Conservation (phyloP, 306 rosid genomes). For the Cicer pinnatifidum region DNA sequence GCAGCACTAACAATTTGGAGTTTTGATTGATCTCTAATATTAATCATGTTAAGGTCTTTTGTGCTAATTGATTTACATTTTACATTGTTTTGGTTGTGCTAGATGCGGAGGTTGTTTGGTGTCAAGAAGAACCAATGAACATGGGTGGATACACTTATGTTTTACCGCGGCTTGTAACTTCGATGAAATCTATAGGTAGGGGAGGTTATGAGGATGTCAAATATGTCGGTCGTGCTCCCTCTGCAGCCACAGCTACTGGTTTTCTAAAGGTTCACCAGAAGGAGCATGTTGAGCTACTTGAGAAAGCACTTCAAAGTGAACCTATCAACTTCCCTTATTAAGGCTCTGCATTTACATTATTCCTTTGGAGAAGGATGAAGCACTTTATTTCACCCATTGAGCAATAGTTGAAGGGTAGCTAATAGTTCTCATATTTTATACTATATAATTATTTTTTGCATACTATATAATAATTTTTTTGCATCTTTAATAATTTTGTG, state of each 20-base stretch:
- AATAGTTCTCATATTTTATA: neutral
- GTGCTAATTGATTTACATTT: neutral
- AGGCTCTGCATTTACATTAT: neutral
- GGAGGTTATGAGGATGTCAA: constrained; percentile 75
- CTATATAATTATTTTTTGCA: neutral
- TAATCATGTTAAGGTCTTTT: neutral
- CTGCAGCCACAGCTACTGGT: constrained; percentile 93
- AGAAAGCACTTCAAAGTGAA: constrained; percentile 75
- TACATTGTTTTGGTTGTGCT: constrained; percentile 39
- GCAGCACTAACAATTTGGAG: neutral
- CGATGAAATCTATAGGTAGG: constrained; percentile 74
- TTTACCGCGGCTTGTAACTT: constrained; percentile 69
- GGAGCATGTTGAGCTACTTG: constrained; percentile 80
- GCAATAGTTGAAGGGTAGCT: neutral
- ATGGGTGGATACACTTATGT: constrained; percentile 84
- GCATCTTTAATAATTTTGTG: neutral
- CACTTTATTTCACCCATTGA: too few species aligned
- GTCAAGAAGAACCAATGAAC: constrained; percentile 98
- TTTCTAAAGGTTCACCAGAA: constrained; percentile 74
- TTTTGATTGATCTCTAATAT: constrained; percentile 8
- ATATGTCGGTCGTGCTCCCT: constrained; percentile 87
- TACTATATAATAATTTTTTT: neutral
- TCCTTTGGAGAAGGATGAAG: too few species aligned
- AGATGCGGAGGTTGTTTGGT: constrained; percentile 97
- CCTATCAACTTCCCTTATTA: constrained; percentile 57